phyloP scores from a whole-genome alignment of 495 filamentous ascomycete genomes.

The Neurospora sp. region DNA sequence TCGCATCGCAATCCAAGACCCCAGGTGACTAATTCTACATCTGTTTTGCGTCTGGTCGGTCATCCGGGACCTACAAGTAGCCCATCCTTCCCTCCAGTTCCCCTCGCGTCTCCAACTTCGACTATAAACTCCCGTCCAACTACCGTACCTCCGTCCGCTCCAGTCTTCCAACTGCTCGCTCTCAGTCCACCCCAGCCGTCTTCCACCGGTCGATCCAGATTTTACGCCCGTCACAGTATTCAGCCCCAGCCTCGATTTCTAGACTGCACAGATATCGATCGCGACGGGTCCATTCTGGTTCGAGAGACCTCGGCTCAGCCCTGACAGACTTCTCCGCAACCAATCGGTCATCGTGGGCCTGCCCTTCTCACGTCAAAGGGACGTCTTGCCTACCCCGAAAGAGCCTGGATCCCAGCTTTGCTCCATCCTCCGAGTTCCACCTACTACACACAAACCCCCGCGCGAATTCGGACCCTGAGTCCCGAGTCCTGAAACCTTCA shows the following conservation, averaged over 20 bases:
- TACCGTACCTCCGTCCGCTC: background rate
- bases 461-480: background rate
- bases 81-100: background rate
- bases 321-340: background rate
- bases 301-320: background rate
- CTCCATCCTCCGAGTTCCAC: background rate
- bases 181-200: background rate
- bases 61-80: background rate
- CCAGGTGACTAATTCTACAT: background rate
- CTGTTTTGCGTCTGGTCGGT: background rate
- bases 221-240: background rate
- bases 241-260: background rate
- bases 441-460: background rate
- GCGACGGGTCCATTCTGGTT: background rate
- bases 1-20: background rate
- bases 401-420: background rate
- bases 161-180: background rate
- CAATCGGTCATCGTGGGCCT: background rate
- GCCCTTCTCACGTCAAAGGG: background rate
- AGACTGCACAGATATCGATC: background rate
- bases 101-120: background rate
- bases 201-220: background rate
- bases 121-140: background rate
- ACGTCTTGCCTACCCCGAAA: background rate
- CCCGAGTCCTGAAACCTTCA: background rate